Evolutionary conservation across 495 filamentous ascomycete genomes (phyloP).

Genomic region (Penicillium cosmopolitanum): DNA sequence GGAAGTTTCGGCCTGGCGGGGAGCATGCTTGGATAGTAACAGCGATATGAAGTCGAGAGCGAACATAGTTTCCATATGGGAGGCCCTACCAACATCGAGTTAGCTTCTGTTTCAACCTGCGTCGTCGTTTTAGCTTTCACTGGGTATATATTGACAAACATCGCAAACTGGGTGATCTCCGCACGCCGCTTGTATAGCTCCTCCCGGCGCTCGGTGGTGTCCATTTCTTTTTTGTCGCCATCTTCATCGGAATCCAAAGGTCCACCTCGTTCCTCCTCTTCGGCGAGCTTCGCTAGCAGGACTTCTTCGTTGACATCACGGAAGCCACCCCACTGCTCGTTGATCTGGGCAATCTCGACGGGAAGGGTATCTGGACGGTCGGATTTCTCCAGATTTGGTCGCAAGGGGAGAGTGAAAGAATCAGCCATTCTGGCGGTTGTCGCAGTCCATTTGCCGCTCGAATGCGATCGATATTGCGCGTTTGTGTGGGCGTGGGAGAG

Average conservation of each 20-base stretch:
- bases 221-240: conserved; percentile 32
- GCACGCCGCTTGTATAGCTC: conserved; percentile 48
- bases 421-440: conserved; percentile 38
- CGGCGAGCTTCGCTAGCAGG: conserved; percentile 61
- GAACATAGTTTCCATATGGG: conserved; percentile 66
- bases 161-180: conserved; percentile 49
- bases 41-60: conserved; percentile 85
- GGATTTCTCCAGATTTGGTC: conserved; percentile 58
- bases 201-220: conserved; percentile 44
- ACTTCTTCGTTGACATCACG: conserved; percentile 66
- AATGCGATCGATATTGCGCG: neutral
- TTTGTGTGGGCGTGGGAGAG: neutral
- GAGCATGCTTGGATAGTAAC: conserved; percentile 74
- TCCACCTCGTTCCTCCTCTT: conserved; percentile 47
- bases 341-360: conserved; percentile 76
- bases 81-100: conserved; percentile 39
- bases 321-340: conserved; percentile 73
- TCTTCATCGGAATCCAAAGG: conserved; percentile 41
- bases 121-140: neutral
- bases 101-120: conserved; percentile 11
- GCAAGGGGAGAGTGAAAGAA: conserved; percentile 65
- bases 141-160: conserved; percentile 29
- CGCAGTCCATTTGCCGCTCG: conserved; percentile 1
- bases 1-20: conserved; percentile 66
- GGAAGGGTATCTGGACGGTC: conserved; percentile 62